Evolutionary conservation across 371 early-diverging fungal genomes (phyloP), one percentile per base, ranked within the genome.

Genomic region (Rhizopus sp.): DNA sequence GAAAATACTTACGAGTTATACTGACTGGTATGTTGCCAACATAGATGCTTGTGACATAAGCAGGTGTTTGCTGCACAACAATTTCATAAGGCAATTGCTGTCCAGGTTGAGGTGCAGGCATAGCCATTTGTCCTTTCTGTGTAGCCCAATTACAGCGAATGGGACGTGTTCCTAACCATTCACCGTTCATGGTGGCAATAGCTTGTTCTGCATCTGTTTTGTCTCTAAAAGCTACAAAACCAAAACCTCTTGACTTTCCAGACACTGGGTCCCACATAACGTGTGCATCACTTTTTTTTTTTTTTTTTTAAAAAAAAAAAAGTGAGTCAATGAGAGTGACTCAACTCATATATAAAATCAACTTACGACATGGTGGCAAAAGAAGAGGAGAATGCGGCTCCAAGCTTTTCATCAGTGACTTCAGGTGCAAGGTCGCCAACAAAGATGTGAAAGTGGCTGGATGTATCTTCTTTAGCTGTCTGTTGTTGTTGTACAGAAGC

Each of bases 361-460:
- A 80, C 87, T 66, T 73, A 87, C 85, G 86, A 82, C 66, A 87
- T 64, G 56, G 74, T 66, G 1, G n/a, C n/a, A n/a, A n/a, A n/a
- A n/a, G n/a, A n/a, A n/a, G n/a, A n/a, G n/a, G 79, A 66, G 63
- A 94, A 94, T 1, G 90, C 82, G 50, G 83, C 82, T 9, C 64
- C 56, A 42, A 93, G 78, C 9, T 85, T 61, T 17, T 89, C 91
- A 60, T 92, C 92, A 1, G 79, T 89, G 29, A 92, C 88, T 62
- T 94, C 95, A 63, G 90, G 90, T 29, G 92, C 92, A 23, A 94
- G 69, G 69, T 93, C 92, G 32, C 95, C 95, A 51, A 85, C 86
- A 63, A 93, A 94, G 8, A 94, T 61, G 17, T 93, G 81, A 66
- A 86, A 94, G 63, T 93, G 93, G 53, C 82, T 69, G n/a, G 73